Evolutionary conservation across 352 stramenopile species (phyloP), one percentile per base, ranked within the genome.

Genomic region (Hyphochytrium catenoides): DNA sequence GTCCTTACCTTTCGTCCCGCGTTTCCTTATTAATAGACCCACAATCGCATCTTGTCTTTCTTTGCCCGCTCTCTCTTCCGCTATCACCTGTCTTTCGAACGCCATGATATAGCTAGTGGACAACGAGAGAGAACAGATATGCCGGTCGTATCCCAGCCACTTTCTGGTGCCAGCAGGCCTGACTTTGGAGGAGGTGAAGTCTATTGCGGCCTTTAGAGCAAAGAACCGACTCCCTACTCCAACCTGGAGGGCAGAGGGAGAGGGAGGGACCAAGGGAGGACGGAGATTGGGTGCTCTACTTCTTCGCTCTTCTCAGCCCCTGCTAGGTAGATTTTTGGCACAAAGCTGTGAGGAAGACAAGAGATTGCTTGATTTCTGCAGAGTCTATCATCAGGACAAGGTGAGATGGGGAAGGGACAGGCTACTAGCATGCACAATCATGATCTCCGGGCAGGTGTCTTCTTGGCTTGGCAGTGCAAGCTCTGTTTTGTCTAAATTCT

Each of bases 191-290:
- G 74, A 57, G 8, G 44, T 85, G 19, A 49, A 42, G 12, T 76
- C 71, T 43, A 65, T 77, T 8, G 68, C 73, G 7, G 53, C 62
- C 16, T 89, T 83, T 41, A 67, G 74, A 27, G 61, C 69, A 8
- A 82, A 83, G 49, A 76, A 76, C 24, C 70, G 74, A 4, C 32
- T 89, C 5, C 72, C 72, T 4, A 69, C 83, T 15, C 62, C 86
- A 36, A 85, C 69, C 23, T 88, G 79, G 35, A n/a, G n/a, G n/a
- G n/a, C n/a, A n/a, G n/a, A n/a, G n/a, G n/a, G n/a, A n/a, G n/a
- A n/a, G n/a, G n/a, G 74, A 75, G 14, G 65, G 83, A 31, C 56
- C 50, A 12, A 56, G 58, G 3, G 75, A 79, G 25, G 56, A 62
- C 9, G 78, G 66, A 42, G 66, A n/a, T n/a, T n/a, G n/a, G n/a